Conservation (phyloP, 2,329 filamentous ascomycete genomes). For the Penicillium freii region DNA sequence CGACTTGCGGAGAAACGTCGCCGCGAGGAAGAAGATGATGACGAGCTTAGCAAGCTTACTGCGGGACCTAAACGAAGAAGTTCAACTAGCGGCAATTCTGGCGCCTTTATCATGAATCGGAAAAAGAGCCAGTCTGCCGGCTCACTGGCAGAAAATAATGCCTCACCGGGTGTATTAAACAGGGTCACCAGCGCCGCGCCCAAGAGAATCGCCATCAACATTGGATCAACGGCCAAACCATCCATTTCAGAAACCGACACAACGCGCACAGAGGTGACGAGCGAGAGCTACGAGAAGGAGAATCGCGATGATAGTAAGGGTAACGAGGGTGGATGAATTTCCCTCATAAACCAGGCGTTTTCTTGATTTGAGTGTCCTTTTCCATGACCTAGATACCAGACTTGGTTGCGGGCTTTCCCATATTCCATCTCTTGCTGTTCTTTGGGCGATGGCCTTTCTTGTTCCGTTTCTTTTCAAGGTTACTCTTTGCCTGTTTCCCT, state of each 20-base stretch:
- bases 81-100: conserved; percentile 40
- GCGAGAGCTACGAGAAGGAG: conserved; percentile 32
- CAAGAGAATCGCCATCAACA: conserved; percentile 44
- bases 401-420: conserved; percentile 10
- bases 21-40: conserved; percentile 83
- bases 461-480: conserved; percentile 1
- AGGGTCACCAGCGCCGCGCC: conserved; percentile 25
- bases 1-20: conserved; percentile 83
- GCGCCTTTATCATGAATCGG: conserved; percentile 33
- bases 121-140: conserved; percentile 34
- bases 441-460: conserved; percentile 17
- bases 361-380: conserved; percentile 12
- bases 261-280: conserved; percentile 16
- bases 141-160: conserved; percentile 29
- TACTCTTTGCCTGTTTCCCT: conserved; percentile 8
- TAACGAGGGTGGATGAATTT: conserved; percentile 21
- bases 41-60: conserved; percentile 82
- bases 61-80: conserved; percentile 47
- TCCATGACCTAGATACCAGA: conserved; percentile 21
- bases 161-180: conserved; percentile 16
- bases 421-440: conserved; percentile 10
- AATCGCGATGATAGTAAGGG: conserved; percentile 29
- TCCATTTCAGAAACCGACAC: conserved; percentile 17
- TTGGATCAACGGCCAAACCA: conserved; percentile 32
- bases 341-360: conserved; percentile 9